A percentile compares a stretch with the other conserved stretches of the same genome.
Evolutionary conservation across 2,329 filamentous ascomycete species (phyloP).

Genomic region (Aspergillus quadrilineatus): DNA sequence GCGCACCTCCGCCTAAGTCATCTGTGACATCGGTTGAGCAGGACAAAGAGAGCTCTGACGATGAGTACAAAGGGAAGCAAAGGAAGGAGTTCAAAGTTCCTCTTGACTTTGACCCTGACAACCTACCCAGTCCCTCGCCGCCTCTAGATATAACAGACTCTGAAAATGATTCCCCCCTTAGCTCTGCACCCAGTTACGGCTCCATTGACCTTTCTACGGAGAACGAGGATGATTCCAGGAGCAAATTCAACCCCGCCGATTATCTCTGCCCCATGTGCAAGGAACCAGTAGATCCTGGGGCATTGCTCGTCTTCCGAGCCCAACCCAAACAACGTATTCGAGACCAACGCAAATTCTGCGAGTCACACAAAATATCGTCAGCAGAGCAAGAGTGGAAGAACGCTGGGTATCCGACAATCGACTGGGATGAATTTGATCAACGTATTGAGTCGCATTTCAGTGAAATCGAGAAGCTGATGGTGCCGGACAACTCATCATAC

Average conservation of each 20-base stretch:
- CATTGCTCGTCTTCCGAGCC: conserved; percentile 55
- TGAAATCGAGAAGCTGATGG: conserved; percentile 60
- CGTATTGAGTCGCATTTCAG: conserved; percentile 60
- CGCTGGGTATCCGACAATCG: conserved; percentile 66
- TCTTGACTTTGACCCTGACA: conserved; percentile 22
- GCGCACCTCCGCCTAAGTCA: conserved; percentile 11
- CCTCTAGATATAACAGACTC: conserved; percentile 22
- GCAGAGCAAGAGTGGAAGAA: conserved; percentile 52
- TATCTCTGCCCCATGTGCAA: conserved; percentile 67
- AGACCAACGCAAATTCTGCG: conserved; percentile 57
- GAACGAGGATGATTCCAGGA: conserved; percentile 8
- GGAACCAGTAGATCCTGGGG: conserved; percentile 54
- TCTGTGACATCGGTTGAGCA: conserved; percentile 8
- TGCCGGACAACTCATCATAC: conserved; percentile 52
- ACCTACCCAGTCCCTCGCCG: conserved; percentile 16
- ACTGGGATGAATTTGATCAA: conserved; percentile 63
- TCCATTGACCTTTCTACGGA: conserved; percentile 21
- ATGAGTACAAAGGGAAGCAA: conserved; percentile 12
- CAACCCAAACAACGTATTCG: conserved; percentile 36
- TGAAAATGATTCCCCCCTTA: conserved; percentile 32
- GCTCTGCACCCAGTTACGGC: conserved; percentile 34
- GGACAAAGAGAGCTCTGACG: conserved; percentile 1
- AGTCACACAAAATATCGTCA: conserved; percentile 58
- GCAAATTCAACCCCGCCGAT: conserved; percentile 7
- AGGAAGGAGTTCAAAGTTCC: conserved; percentile 26